Evolutionary conservation across 2,329 filamentous ascomycete species (phyloP), one percentile per base, ranked within the genome.

Genomic region (Neopestalotiopsis sp.): DNA sequence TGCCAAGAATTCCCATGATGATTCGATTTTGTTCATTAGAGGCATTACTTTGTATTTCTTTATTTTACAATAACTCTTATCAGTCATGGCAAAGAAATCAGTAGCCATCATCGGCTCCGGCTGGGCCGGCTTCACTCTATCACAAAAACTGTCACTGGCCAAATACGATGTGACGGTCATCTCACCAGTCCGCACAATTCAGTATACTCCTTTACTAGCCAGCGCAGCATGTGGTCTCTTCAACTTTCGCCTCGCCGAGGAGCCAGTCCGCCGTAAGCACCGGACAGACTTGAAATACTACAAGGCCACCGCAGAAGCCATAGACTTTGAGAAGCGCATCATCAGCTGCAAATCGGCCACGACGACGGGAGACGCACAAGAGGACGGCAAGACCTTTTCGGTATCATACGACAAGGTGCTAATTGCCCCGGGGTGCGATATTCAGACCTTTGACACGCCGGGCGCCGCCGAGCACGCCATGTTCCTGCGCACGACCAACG

Each of bases 131-230:
- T 82, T 77, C 69, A 80, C 78, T 12, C 72, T 83, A 4, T 75
- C 78, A 1, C 80, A 82, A 65, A 72, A 79, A 12, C 71, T 82
- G 3, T 74, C 77, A 52, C 70, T 78, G 24, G 74, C 74, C 4
- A 79, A 78, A 64, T 84, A 82, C 71, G 75, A 79, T 56, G 74
- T 84, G 42, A 79, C 77, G 1, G 74, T 84, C 49, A 80, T 84
- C 17, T 83, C 82, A 0, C 83, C 82, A 1, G 69, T 78, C 6
- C 76, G 81, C 6, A 84, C 82, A 3, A 78, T 81, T 38, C 80
- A 81, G 62, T 82, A 84, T 68, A 85, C 83, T 0, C 82, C 83
- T 7, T 75, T 84, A 2, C 78, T 85, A 2, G 82, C 82, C 12
- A 82, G 79, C 45, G 83, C 82, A 24, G 82, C 83, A 7, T 81